Base-by-base conservation (phyloP, 495 filamentous ascomycete species). In the Penicillium desertorum region DNA sequence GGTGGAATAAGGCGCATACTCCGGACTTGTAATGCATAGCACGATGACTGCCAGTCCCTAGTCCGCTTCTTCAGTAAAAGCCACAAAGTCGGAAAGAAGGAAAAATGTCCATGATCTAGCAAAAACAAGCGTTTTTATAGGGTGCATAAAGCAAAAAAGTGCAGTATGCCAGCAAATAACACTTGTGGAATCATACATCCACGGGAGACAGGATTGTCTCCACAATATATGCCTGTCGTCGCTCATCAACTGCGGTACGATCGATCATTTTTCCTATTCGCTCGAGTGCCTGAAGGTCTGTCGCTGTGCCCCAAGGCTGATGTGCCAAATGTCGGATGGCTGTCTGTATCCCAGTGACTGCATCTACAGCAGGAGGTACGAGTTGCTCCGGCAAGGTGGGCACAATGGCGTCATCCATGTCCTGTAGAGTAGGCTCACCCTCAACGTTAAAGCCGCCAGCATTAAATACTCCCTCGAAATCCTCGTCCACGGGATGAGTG, bases 381-480 rank as follows among this genome's bases (percentile, higher is more conserved):
- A 48, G 5, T 14, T 59, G 37, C 17, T 53, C 17, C 1, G 32
- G 7, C 1, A 44, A 25, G 0, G 43, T 20, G 10, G 42, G 17
- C 7, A 46, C 30, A 9, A 54, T 17, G 11, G 57, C 27, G 10
- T 59, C 57, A 43, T 59, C 57, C 5, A 59, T 11, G 43, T 37
- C 22, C 14, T 37, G 34, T 6, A 37, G 5, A n/a, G 34, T 37
- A 37, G 34, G n/a, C 3, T 43, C 41, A 12, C 17, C 41, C 5
- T 43, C 41, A 43, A 22, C 17, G 34, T n/a, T n/a, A 37, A 37
- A 3, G 2, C 22, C 14, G 34, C 14, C 34, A 5, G 7, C 34
- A n/a, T 37, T n/a, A 7, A 2, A n/a, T 37, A 6, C 14, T 0
- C 1, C 14, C 14, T 37, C 34, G 5, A 23, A 41, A 5, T 49